Conservation (phyloP, 768 basidiomycete genomes). For the Mrakia blollopis region DNA sequence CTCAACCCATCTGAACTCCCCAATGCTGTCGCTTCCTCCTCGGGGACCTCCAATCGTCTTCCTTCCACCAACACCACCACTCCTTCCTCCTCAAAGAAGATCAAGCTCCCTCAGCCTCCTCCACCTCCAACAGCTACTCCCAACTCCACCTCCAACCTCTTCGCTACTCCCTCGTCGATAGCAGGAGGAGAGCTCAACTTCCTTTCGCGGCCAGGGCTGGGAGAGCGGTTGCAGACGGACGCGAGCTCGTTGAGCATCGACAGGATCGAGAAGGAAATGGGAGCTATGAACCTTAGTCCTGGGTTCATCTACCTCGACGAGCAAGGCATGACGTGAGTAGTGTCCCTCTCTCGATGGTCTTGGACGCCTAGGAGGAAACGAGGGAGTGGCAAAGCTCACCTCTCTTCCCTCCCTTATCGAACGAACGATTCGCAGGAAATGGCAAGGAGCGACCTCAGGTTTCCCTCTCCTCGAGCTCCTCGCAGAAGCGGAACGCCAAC, state of each 20-base stretch:
- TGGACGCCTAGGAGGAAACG: neutral
- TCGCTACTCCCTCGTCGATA: neutral
- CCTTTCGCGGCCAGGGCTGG: constrained; percentile 17
- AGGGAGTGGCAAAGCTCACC: neutral
- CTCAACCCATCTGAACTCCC: constrained; percentile 34
- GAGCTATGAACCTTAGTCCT: constrained; percentile 42
- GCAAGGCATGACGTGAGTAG: constrained; percentile 39
- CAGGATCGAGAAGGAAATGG: constrained; percentile 42
- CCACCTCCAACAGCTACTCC: neutral
- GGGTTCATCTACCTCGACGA: constrained; percentile 46
- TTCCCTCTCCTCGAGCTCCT: constrained; percentile 80
- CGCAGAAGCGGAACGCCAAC: constrained; percentile 57
- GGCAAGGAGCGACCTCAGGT: constrained; percentile 76
- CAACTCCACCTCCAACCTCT: neutral
- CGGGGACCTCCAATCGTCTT: neutral
- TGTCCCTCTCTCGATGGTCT: neutral
- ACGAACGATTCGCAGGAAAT: constrained; percentile 22
- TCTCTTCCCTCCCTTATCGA: neutral
- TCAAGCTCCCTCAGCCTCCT: too few species aligned
- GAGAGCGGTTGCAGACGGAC: constrained; percentile 12
- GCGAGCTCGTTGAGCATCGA: constrained; percentile 36
- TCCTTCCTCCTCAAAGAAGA: too few species aligned
- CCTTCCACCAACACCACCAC: neutral
- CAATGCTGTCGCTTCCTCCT: constrained; percentile 13
- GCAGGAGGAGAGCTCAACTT: constrained; percentile 14